phyloP scores from a whole-genome alignment of 805 yeast genomes.

The Kazachstania taianensis region DNA sequence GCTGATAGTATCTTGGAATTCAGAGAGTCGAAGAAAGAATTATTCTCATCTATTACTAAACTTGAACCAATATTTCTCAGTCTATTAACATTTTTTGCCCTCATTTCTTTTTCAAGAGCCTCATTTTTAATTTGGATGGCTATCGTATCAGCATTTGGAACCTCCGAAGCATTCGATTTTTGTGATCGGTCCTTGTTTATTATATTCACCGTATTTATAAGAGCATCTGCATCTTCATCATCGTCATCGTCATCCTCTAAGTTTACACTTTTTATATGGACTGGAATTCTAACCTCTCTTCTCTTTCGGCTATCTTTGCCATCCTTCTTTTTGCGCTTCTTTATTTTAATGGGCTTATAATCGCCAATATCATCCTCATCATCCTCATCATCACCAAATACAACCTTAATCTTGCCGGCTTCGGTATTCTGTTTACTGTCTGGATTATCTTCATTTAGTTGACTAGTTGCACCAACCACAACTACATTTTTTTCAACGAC shows the following conservation, averaged over 20 bases:
- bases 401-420: conserved; percentile 18
- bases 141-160: neutral
- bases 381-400: conserved; percentile 14
- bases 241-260: conserved; percentile 24
- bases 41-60: conserved; percentile 32
- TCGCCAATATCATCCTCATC: conserved; percentile 27
- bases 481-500: conserved; percentile 12
- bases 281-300: conserved; percentile 24
- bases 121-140: conserved; percentile 25
- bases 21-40: conserved; percentile 19
- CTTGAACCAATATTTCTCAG: neutral
- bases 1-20: conserved; percentile 1
- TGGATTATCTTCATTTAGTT: neutral
- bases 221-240: neutral
- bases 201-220: too few species aligned
- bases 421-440: neutral
- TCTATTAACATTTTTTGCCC: conserved; percentile 14
- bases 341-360: conserved; percentile 31
- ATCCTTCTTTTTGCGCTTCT: conserved; percentile 30
- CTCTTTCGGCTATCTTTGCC: conserved; percentile 17
- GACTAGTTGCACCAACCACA: conserved; percentile 14
- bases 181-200: too few species aligned
- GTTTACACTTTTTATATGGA: conserved; percentile 28
- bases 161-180: neutral
- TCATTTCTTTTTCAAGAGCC: conserved; percentile 21